Conservation (phyloP, 2,329 filamentous ascomycete species). For the Calonectria pauciramosa region DNA sequence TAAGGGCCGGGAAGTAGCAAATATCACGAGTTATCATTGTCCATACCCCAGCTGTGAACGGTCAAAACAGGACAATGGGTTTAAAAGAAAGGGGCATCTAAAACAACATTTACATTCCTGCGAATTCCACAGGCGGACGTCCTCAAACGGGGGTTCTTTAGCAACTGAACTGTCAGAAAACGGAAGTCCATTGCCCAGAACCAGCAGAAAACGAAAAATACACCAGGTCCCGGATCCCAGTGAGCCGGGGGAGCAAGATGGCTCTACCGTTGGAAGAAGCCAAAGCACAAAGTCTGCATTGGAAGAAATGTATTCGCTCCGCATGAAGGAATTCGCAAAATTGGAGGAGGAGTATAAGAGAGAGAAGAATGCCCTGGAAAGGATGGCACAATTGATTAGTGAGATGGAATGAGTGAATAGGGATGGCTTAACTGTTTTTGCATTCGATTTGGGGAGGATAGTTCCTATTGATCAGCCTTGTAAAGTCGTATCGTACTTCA, state of each 20-base stretch:
- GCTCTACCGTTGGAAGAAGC: not conserved
- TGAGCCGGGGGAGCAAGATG: too few relatives aligned
- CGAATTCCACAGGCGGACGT: not conserved
- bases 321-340: not conserved
- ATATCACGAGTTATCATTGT: not conserved
- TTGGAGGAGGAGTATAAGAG: not conserved
- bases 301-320: not conserved
- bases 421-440: too few relatives aligned
- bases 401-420: not conserved
- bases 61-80: not conserved
- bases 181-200: not conserved
- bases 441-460: not conserved
- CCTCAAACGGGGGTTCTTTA: not conserved
- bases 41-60: not conserved
- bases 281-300: not conserved
- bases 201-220: not conserved
- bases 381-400: not conserved
- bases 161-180: not conserved
- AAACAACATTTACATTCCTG: not conserved
- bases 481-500: too few relatives aligned
- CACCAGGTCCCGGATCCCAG: too few relatives aligned
- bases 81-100: not conserved
- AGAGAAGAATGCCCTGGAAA: not conserved
- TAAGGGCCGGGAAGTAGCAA: not conserved
- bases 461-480: too few relatives aligned